Evolutionary conservation across 2,329 filamentous ascomycete genomes (phyloP).

Genomic region (Venturia asperata): DNA sequence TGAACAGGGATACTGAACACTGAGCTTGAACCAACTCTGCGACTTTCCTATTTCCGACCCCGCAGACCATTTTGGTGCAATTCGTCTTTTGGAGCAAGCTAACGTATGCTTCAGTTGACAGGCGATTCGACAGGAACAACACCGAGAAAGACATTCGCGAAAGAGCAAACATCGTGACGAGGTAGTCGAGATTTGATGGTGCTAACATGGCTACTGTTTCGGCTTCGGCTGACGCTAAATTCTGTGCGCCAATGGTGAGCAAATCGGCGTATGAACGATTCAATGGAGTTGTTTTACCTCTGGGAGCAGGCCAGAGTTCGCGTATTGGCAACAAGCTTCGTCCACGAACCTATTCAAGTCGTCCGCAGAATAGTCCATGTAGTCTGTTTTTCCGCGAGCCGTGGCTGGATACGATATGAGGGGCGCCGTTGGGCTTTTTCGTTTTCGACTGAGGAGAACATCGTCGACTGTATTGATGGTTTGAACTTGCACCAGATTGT

Average conservation of each 20-base stretch:
- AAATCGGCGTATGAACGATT: constrained; percentile 17
- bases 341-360: neutral
- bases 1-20: neutral
- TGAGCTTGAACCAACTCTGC: neutral
- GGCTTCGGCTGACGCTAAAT: constrained; percentile 47
- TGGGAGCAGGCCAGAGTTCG: neutral
- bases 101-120: constrained; percentile 45
- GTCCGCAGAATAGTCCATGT: constrained; percentile 17
- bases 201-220: constrained; percentile 23
- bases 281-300: neutral
- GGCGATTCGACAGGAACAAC: constrained; percentile 48
- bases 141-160: constrained; percentile 49
- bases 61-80: constrained; percentile 30
- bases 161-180: constrained; percentile 48
- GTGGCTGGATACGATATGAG: constrained; percentile 4
- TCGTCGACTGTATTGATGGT: neutral
- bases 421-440: neutral
- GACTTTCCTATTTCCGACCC: constrained; percentile 22
- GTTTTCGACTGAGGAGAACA: neutral
- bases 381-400: constrained; percentile 16
- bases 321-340: neutral
- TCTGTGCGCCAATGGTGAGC: constrained; percentile 33
- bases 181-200: constrained; percentile 39
- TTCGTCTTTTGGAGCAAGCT: constrained; percentile 41
- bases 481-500: neutral